Evolutionary conservation across 1,284 basidiomycete genomes (phyloP), one percentile per base, ranked within the genome.

Genomic region (Fomitopsis betulina): DNA sequence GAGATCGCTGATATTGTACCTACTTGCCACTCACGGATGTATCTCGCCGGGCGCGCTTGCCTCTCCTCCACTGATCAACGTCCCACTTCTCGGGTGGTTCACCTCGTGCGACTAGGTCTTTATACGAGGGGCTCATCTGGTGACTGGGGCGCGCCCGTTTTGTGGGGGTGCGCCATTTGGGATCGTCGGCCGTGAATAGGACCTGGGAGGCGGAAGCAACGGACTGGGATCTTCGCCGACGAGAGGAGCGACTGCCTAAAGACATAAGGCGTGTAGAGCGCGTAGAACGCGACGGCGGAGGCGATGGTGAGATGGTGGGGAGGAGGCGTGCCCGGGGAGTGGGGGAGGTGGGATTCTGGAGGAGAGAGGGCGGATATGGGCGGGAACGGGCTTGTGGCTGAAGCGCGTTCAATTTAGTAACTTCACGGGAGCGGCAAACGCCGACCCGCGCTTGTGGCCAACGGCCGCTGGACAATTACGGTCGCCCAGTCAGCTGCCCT

Each of bases 191-290:
- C 58, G 53, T 73, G 63, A 67, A 72, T 42, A 67, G 63, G 54
- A 73, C 68, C 13, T 78, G 76, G 21, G 75, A 71, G 49, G 71
- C 66, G 9, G 76, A 75, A 17, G 81, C 80, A n/a, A 79, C 75
- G 27, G 85, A 84, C 62, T 80, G 79, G 32, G 85, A 86, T 67
- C 84, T 74, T 51, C 78, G 76, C 60, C 83, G 81, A 65, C 76
- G 74, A 62, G 70, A 71, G 59, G 71, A 67, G 47, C 63, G 62
- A 55, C 70, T 70, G 56, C 71, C 61, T 40, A 77, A 76, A 54
- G 77, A 75, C 77, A 82, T 79, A 59, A 17, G 17, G 39, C 25
- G 27, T 40, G 58, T 55, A 13, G 27, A 32, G 32, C 32, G 32
- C n/a, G 21, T 40, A 10, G 9, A n/a, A 37, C 32, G 49, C 19